These are phyloP conservation scores for Gardenia jasminoides DNA, from an alignment of 257 asterid genomes.

Conservation along the genomic window DNA sequence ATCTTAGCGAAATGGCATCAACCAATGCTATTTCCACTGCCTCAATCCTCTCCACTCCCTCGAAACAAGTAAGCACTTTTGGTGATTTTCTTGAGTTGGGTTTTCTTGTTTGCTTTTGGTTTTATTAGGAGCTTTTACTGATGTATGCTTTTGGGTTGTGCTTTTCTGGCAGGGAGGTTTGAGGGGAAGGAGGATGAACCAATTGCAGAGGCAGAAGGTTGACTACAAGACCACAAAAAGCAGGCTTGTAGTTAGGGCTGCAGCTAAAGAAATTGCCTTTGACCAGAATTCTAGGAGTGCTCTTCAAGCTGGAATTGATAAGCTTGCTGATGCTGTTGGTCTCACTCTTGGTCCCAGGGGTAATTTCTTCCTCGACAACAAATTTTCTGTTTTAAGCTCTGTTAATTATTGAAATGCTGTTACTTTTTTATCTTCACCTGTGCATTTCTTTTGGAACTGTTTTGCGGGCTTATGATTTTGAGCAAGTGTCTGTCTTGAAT, in stretches of 20 bases:
- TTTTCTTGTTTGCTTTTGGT: background rate
- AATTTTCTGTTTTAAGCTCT: background rate
- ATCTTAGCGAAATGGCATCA: conserved; percentile 63
- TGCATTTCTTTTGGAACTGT: background rate
- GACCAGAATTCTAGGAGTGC: conserved; percentile 89
- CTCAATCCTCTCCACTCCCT: conserved; percentile 56
- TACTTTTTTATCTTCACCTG: background rate
- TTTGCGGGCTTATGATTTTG: too few species aligned
- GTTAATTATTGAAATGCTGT: background rate
- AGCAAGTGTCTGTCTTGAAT: background rate
- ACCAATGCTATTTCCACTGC: conserved; percentile 79
- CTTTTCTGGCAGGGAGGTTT: conserved; percentile 47
- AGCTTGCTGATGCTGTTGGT: conserved; percentile 93
- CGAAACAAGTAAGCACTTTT: conserved; percentile 43
- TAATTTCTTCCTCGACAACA: conserved; percentile 14
- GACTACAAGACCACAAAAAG: conserved; percentile 48
- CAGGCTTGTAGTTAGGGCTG: conserved; percentile 74
- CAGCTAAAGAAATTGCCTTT: conserved; percentile 88
- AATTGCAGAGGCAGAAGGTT: conserved; percentile 61
- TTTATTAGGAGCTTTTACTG: background rate
- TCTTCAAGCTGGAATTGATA: conserved; percentile 90
- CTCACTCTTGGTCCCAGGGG: conserved; percentile 99
- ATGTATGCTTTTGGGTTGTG: background rate
- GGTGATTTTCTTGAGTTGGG: conserved; percentile 10
- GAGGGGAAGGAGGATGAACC: conserved; percentile 56